phyloP scores from a whole-genome alignment of 768 basidiomycete genomes.

The Hypholoma fasciculare region DNA sequence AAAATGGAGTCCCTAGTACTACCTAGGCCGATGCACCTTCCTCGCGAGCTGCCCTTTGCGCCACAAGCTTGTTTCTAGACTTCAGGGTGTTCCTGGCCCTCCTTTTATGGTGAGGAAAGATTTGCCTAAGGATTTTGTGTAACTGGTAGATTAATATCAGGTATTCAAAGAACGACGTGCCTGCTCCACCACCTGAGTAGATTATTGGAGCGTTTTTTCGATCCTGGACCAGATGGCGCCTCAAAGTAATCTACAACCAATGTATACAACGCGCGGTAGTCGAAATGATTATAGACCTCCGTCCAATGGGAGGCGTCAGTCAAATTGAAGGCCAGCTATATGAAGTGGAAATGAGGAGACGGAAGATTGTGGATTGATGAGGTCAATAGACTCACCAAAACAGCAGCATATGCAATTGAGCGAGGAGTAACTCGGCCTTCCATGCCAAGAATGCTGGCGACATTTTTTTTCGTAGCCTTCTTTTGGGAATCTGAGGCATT shows the following conservation, averaged over 20 bases:
- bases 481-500: not conserved
- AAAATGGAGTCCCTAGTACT: too few species aligned
- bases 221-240: not conserved
- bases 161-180: not conserved
- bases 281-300: not conserved
- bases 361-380: too few species aligned
- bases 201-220: not conserved
- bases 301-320: not conserved
- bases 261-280: not conserved
- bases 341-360: too few species aligned
- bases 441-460: not conserved
- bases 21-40: not conserved
- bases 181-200: not conserved
- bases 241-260: not conserved
- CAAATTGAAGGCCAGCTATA: not conserved
- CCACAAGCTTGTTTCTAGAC: not conserved
- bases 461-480: not conserved
- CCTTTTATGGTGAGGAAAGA: not conserved
- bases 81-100: not conserved
- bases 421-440: not conserved
- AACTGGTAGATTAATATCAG: too few species aligned
- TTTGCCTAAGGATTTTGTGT: not conserved
- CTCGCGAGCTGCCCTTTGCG: not conserved
- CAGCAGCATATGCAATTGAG: not conserved
- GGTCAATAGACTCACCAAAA: not conserved